A percentile compares a stretch with the other conserved stretches of the same genome.
Conservation (phyloP, 345 rosid species). For the Populus pruinosa region DNA sequence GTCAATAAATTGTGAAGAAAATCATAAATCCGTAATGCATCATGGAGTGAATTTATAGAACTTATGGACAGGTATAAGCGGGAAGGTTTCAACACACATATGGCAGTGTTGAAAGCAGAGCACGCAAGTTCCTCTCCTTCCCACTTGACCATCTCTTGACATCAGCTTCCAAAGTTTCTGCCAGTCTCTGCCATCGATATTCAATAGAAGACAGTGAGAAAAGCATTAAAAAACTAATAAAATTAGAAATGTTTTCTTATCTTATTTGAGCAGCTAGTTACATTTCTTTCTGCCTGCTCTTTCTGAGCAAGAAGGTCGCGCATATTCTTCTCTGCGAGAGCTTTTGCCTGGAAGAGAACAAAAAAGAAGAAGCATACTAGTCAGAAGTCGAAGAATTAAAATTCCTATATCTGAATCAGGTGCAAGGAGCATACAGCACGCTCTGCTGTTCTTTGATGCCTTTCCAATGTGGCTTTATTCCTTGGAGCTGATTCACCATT, state of each 20-base stretch:
- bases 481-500: constrained; percentile 60
- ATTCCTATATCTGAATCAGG: background rate
- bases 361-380: constrained; percentile 13
- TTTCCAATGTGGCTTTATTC: constrained; percentile 64
- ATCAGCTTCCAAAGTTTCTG: constrained; percentile 75
- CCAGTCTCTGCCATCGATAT: constrained; percentile 59
- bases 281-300: constrained; percentile 93
- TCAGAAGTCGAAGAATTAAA: constrained; percentile 12
- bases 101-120: constrained; percentile 88
- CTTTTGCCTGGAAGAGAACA: constrained; percentile 66
- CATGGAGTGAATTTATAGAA: background rate
- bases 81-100: constrained; percentile 45
- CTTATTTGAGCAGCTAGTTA: constrained; percentile 28
- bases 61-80: background rate
- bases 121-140: constrained; percentile 85
- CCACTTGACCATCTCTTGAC: constrained; percentile 93
- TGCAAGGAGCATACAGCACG: constrained; percentile 60
- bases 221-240: background rate
- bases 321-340: constrained; percentile 90
- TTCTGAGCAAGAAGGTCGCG: constrained; percentile 76
- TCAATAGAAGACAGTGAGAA: constrained; percentile 18
- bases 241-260: background rate
- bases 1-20: background rate
- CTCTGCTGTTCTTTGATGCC: constrained; percentile 75
- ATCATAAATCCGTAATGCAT: background rate